Base-by-base conservation (phyloP, 164 flowering plant genomes). In the Macadamia tetraphylla region DNA sequence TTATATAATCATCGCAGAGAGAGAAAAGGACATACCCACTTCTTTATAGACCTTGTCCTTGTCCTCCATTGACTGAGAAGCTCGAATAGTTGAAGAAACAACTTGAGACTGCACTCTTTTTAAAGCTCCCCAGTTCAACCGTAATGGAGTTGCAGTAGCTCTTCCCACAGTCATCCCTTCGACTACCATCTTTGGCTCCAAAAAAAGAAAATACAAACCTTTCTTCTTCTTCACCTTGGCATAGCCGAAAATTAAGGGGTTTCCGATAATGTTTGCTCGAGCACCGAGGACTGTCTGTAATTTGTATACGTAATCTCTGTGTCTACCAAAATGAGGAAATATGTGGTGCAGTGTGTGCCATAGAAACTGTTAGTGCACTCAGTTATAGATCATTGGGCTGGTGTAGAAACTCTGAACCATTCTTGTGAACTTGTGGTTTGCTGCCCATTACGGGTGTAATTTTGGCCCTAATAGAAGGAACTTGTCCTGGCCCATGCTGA, bases 31-130 rank as follows among this genome's bases (percentile, higher is more conserved):
- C 76, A 43, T 30, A 91, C 97, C 93, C 58, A 86, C 77, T 77
- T 89, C 83, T 75, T 88, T 83, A 80, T 80, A 83, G 83, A 75
- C 81, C 71, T 74, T 85, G 79, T 80, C 73, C 72, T 81, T 79
- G 77, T 77, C 85, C 58, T 82, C 83, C 67, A 67, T 62, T 23
- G 23, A 23, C 23, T 23, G 23, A 68, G 85, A 82, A 75, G 92
- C 89, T 75, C 88, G 86, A 73, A 77, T 69, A 15, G 72, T 59
- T 29, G 71, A 74, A 65, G 60, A 32, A 4, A 49, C 46, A 66
- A 61, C 53, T 29, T 48, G 65, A 64, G 65, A 70, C n/a, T 67
- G 68, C 23, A 62, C 62, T 61, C 68, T 75, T 49, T 60, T 70
- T 2, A 42, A 18, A 58, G 23, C 65, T 43, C 63, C 44, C 71